Evolutionary conservation across 2,329 filamentous ascomycete species (phyloP).

Genomic region (Ophiostoma perfectum): DNA sequence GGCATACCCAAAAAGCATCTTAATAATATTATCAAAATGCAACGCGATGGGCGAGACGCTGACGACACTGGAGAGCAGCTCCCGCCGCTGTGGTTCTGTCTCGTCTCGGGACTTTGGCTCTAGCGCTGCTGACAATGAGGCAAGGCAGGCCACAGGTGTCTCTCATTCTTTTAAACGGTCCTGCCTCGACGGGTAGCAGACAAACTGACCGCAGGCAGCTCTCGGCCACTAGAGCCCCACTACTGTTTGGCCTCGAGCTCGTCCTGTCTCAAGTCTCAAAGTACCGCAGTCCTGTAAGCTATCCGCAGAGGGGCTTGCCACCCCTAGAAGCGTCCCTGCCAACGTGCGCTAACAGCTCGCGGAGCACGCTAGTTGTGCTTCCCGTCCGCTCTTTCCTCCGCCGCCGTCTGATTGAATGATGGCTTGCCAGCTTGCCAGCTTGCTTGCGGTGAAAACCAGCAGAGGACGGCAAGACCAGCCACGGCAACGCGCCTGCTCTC

Average conservation of each 20-base stretch:
- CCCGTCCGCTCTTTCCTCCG: conserved; percentile 18
- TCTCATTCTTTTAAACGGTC: conserved; percentile 7
- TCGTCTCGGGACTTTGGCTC: no score
- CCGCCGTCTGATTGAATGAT: conserved; percentile 7
- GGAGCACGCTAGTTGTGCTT: conserved; percentile 21
- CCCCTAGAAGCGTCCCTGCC: conserved; percentile 10
- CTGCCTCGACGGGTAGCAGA: background rate
- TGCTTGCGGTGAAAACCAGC: no score
- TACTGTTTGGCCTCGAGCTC: background rate
- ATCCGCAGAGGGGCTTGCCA: background rate
- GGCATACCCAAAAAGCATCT: no score
- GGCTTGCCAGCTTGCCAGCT: no score
- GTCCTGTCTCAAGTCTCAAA: background rate
- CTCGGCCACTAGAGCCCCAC: background rate
- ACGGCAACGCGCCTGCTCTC: no score
- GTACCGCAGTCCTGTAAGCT: background rate
- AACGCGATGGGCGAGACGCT: no score
- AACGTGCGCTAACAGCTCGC: conserved; percentile 16
- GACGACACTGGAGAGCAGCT: no score
- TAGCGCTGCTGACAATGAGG: no score
- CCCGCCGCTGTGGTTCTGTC: no score
- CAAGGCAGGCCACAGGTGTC: background rate
- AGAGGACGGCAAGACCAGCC: no score
- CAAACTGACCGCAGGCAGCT: background rate
- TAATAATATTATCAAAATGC: no score